These are phyloP conservation scores for Cyclotella baltica DNA, from an alignment of 108 stramenopile species.

Conservation along the genomic window DNA sequence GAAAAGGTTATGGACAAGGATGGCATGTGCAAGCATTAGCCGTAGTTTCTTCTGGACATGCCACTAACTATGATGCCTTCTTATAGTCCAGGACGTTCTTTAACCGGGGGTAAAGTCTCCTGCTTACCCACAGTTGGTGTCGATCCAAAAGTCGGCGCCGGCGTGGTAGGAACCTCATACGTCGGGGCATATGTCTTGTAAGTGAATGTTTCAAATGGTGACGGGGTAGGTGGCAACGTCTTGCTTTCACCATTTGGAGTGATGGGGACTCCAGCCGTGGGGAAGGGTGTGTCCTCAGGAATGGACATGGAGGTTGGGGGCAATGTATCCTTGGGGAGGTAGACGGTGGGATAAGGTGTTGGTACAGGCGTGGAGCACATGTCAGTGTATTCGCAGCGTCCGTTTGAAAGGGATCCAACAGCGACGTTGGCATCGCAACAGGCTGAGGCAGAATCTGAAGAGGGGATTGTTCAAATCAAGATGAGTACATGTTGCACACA, in stretches of 20 bases:
- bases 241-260: neutral
- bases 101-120: conserved; percentile 24
- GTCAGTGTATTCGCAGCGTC: neutral
- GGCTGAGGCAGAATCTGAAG: neutral
- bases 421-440: conserved; percentile 7
- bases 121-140: conserved; percentile 39
- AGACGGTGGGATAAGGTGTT: neutral
- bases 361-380: neutral
- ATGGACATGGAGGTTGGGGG: neutral
- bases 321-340: neutral
- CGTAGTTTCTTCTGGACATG: too few relatives aligned
- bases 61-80: too few relatives aligned
- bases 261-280: neutral
- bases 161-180: neutral
- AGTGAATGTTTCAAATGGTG: neutral
- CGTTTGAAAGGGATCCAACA: neutral
- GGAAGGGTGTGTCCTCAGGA: neutral
- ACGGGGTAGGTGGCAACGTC: neutral
- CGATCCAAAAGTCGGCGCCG: conserved; percentile 30
- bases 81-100: conserved; percentile 6
- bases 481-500: too few relatives aligned
- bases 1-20: too few relatives aligned
- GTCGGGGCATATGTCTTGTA: neutral
- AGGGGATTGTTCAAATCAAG: too few relatives aligned
- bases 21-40: too few relatives aligned